These are phyloP conservation scores for Coemansia sp. DNA, from an alignment of 192 early-diverging fungal species.

Conservation along the genomic window DNA sequence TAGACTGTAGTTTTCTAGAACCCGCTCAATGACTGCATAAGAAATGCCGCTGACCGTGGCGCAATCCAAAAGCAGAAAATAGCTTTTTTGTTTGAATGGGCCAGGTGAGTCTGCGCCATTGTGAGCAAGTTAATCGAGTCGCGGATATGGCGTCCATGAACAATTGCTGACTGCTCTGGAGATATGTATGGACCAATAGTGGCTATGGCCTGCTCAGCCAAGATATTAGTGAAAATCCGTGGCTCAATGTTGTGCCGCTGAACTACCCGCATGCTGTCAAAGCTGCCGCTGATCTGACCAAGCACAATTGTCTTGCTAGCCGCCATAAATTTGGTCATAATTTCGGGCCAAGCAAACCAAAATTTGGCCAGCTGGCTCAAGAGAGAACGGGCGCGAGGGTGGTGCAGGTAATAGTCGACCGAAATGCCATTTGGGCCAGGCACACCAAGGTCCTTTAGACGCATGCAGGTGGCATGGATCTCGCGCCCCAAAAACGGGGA, in stretches of 20 bases:
- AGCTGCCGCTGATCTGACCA: neutral
- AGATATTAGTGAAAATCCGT: neutral
- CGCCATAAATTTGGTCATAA: neutral
- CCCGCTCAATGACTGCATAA: neutral
- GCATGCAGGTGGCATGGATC: neutral
- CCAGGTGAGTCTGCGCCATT: neutral
- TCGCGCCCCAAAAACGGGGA: neutral
- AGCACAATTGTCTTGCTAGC: neutral
- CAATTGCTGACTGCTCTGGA: neutral
- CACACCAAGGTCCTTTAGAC: neutral
- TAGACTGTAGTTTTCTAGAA: neutral
- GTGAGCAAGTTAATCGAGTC: neutral
- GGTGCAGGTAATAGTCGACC: neutral
- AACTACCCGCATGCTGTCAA: neutral
- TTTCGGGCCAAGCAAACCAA: neutral
- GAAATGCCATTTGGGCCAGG: neutral
- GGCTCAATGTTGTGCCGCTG: neutral
- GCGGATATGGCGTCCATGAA: neutral
- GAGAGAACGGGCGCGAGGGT: neutral
- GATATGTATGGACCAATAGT: neutral
- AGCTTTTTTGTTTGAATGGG: neutral
- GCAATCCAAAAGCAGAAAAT: neutral
- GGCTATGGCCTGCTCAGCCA: neutral
- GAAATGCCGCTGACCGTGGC: neutral
- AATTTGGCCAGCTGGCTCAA: neutral